phyloP scores from a whole-genome alignment of 352 stramenopile genomes.

The Pythium rhizo-oryzae region DNA sequence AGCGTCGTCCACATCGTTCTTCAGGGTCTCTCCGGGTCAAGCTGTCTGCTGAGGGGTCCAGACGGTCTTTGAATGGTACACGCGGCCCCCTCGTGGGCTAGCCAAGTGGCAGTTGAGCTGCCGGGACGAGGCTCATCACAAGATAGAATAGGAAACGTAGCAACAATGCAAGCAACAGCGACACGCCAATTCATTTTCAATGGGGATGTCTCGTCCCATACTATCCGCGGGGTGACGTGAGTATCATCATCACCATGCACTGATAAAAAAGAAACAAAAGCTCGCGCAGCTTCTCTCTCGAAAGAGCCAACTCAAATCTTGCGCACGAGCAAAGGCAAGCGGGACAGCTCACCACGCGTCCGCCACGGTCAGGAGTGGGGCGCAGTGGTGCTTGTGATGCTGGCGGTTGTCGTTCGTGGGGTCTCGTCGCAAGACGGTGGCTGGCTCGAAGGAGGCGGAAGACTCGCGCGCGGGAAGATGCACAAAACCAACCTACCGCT shows the following conservation, averaged over 20 bases:
- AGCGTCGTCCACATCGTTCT: constrained; percentile 23
- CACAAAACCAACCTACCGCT: background rate
- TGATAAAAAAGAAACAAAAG: background rate
- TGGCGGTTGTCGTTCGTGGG: background rate
- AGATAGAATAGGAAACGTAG: no score
- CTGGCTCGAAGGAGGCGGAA: background rate
- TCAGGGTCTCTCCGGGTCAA: background rate
- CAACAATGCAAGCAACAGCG: no score
- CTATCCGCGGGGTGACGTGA: no score
- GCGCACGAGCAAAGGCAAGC: constrained; percentile 5
- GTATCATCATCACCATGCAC: no score
- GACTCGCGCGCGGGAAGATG: background rate
- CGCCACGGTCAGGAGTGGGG: background rate
- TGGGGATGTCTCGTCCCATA: no score
- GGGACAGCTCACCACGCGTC: constrained; percentile 1
- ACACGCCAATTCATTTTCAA: no score
- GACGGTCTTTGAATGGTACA: no score
- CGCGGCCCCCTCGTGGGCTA: no score
- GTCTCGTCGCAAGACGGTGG: background rate
- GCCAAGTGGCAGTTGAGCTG: no score
- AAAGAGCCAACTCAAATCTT: no score
- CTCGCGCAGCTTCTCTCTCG: no score
- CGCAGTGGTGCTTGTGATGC: background rate
- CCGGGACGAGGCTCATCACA: no score
- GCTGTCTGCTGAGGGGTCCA: background rate